A percentile compares a stretch with the other conserved stretches of the same genome.
phyloP scores from a whole-genome alignment of 495 filamentous ascomycete species.

The Sabuloglossum arenarium region DNA sequence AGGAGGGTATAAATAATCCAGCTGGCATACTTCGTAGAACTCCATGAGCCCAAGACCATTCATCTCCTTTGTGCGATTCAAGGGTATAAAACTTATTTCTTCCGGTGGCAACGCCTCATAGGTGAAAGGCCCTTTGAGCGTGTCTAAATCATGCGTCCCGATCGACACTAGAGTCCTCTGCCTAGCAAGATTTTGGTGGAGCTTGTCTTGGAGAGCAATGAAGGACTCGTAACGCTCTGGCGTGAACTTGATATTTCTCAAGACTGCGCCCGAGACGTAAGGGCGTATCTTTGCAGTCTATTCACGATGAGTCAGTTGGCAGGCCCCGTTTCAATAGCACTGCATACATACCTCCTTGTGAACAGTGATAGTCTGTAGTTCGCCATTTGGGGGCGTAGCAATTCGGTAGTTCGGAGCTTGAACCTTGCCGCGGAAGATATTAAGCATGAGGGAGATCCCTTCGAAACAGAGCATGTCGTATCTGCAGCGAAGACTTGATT shows the following conservation, averaged over 20 bases:
- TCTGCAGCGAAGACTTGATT: conserved; percentile 25
- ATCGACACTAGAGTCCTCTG: conserved; percentile 87
- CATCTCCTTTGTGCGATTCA: conserved; percentile 82
- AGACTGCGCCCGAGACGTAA: conserved; percentile 66
- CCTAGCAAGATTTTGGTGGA: conserved; percentile 88
- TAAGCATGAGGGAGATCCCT: conserved; percentile 85
- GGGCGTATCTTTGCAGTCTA: conserved; percentile 64
- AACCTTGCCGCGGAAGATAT: conserved; percentile 68
- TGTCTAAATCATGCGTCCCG: conserved; percentile 92
- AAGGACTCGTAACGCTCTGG: conserved; percentile 85
- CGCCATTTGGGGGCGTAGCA: conserved; percentile 43
- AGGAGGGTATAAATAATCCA: not conserved
- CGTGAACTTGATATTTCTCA: conserved; percentile 81
- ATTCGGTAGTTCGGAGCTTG: conserved; percentile 59
- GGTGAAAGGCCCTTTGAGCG: conserved; percentile 82
- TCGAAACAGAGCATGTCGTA: conserved; percentile 99
- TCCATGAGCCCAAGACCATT: conserved; percentile 76
- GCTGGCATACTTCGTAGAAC: conserved; percentile 52
- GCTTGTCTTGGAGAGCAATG: conserved; percentile 93
- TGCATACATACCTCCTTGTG: conserved; percentile 35
- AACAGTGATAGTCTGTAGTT: conserved; percentile 62
- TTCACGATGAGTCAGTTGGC: conserved; percentile 3
- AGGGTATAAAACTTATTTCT: conserved; percentile 71
- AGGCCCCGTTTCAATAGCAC: not conserved
- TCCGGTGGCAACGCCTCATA: conserved; percentile 87